Conservation (phyloP, 2,329 filamentous ascomycete genomes). For the Trichoderma simmonsii region DNA sequence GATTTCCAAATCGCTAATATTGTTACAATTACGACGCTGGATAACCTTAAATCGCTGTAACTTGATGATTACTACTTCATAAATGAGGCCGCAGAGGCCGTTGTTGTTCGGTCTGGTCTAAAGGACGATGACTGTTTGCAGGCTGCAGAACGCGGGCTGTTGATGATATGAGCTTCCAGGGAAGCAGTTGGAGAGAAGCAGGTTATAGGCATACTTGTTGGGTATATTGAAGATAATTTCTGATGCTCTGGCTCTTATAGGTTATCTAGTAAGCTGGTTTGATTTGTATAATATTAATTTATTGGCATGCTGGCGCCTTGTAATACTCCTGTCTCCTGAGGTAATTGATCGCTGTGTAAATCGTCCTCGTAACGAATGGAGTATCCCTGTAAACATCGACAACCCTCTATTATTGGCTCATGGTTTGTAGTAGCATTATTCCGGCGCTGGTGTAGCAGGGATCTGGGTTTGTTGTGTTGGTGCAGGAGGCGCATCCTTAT, state of each 20-base stretch:
- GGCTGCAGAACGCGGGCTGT: neutral
- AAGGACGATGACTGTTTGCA: neutral
- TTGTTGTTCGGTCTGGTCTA: neutral
- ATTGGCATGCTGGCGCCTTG: neutral
- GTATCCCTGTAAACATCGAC: neutral
- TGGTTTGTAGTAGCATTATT: neutral
- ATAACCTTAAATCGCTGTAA: neutral
- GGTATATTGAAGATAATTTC: neutral
- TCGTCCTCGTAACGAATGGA: neutral
- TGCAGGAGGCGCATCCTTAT: neutral
- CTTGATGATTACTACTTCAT: neutral
- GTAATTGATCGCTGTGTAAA: neutral
- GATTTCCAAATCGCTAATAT: neutral
- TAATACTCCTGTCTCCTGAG: neutral
- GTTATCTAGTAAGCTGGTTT: neutral
- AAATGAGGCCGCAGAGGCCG: neutral
- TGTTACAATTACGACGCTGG: neutral
- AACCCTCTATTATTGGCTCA: neutral
- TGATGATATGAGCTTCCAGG: neutral
- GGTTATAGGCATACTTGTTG: neutral
- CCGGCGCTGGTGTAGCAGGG: neutral
- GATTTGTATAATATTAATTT: neutral
- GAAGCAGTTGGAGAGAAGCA: neutral
- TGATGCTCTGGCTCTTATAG: neutral
- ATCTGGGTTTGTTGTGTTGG: neutral